Evolutionary conservation across 371 early-diverging fungal genomes (phyloP), one percentile per base, ranked within the genome.

Genomic region (Coemansia sp.): DNA sequence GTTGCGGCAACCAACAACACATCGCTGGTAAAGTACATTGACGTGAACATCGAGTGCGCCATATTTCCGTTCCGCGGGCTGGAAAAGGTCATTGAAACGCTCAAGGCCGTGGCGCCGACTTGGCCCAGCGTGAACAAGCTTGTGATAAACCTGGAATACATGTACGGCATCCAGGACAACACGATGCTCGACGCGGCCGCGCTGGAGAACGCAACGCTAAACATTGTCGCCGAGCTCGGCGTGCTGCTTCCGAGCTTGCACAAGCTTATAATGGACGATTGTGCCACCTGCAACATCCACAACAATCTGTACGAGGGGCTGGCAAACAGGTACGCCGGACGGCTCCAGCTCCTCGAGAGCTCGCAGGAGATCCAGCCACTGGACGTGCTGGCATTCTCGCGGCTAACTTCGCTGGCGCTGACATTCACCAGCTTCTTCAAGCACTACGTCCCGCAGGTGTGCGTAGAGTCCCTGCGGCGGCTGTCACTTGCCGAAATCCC

Each of bases 51-150:
- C 12, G 3, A n/a, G 8, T 38, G 50, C 32, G 4, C 6, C 2
- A 32, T 6, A 3, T 24, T 18, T 3, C 59, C 50, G 3, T 46
- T 50, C n/a, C 5, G 11, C 31, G 39, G 33, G 2, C 14, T 59
- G 3, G 31, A 50, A n/a, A 24, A 7, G 1, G 16, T 16, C 4
- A 29, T 59, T 1, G 40, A 32, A n/a, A 9, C 16, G 38, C 44
- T 59, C 10, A 5, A n/a, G 8, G 14, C 9, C n/a, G n/a, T 24
- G 5, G 2, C 39, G 11, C 50, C 29, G 12, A 1, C 2, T 24
- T 59, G 59, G 59, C 59, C 59, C 1, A n/a, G 9, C 16, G 50
- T 31, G 12, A 49, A 12, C 10, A 59, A 59, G 18, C 47, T 50
- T 24, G 59, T n/a, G 3, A 31, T 56, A 2, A 18, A 42, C 14